Evolutionary conservation across 2,329 filamentous ascomycete species (phyloP), one percentile per base, ranked within the genome.

Genomic region (Zarea fungicola): DNA sequence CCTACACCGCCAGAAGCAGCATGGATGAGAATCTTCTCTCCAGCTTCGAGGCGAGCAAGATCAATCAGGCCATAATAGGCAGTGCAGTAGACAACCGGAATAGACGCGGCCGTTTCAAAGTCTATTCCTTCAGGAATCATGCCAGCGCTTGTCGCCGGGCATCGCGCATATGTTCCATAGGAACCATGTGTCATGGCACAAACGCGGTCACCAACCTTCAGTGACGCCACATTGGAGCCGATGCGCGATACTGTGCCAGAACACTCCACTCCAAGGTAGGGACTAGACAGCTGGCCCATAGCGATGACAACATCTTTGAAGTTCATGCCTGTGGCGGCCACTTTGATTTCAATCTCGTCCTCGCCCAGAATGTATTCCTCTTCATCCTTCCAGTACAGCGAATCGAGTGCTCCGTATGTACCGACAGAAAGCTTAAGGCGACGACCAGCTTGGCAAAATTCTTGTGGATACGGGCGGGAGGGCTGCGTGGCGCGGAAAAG

Each of bases 181-280:
- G 63, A 64, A 4, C 66, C 64, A 2, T 60, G 48, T 0, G 58
- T 67, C 58, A 65, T 59, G 34, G 63, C 63, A 11, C 89, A 89
- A 11, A 95, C 83, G 55, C 87, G 83, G 68, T 95, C 89, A 49
- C 89, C 89, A 5, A 76, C 59, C 52, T 79, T 70, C 50, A 92
- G 76, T 21, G 66, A 69, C n/a, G 68, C 78, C 3, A 87, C 82
- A 4, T 70, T 72, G 2, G 76, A 65, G 7, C 87, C 88, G 13
- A 87, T 69, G 0, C 66, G 64, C 26, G 71, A 65, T 5, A 72
- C 56, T 0, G 60, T 60, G 5, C 68, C 69, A 29, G 66, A 66
- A 48, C 63, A 66, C 52, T 77, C 75, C 26, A 69, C 62, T 8
- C 69, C 68, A 3, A 64, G 54, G 22, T 64, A 62, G 3, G 58